Evolutionary conservation across 139 green algal genomes (phyloP), one percentile per base, ranked within the genome.

Genomic region (Coelastrella sp.): DNA sequence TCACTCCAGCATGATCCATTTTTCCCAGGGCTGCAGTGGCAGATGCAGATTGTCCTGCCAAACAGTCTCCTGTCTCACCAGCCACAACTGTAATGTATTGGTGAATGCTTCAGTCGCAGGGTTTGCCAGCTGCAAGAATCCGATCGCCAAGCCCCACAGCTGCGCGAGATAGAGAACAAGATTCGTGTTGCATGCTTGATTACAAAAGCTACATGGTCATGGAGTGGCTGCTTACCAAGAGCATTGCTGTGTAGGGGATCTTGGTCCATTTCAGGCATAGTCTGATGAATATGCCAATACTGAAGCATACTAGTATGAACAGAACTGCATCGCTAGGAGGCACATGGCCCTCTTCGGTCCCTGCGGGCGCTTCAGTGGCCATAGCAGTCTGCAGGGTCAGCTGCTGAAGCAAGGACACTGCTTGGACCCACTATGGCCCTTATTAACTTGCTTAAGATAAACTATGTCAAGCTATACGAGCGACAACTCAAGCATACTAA

Each of bases 221-320:
- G 78, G n/a, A 76, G 15, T 78, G 80, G 20, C n/a, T 63, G 63
- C 70, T 72, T 25, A 82, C 84, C 72, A 89, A 7, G 11, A 89
- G 84, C 68, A 82, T 82, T 4, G 84, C 84, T 25, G 84, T 89
- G 57, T 89, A 89, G 17, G 84, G 84, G 4, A 89, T 49, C 27
- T 80, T 88, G 27, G 66, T 88, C 83, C 83, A 88, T 79, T 27
- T 72, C 9, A 82, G 57, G 49, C 72, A 82, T 7, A 75, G 84
- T 14, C 72, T 74, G 10, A 79, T 89, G 22, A 82, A 82, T 20
- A 89, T 72, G 57, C 84, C 84, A 15, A 82, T 59, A n/a, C 70
- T 65, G 56, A 82, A 82, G 10, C 72, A 82, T 35, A 82, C 72
- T 12, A 89, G 57, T 14, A 89, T 73, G 12, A 89, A 89, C 9